Evolutionary conservation across 768 basidiomycete genomes (phyloP), one percentile per base, ranked within the genome.

Genomic region (Lactarius quietus): DNA sequence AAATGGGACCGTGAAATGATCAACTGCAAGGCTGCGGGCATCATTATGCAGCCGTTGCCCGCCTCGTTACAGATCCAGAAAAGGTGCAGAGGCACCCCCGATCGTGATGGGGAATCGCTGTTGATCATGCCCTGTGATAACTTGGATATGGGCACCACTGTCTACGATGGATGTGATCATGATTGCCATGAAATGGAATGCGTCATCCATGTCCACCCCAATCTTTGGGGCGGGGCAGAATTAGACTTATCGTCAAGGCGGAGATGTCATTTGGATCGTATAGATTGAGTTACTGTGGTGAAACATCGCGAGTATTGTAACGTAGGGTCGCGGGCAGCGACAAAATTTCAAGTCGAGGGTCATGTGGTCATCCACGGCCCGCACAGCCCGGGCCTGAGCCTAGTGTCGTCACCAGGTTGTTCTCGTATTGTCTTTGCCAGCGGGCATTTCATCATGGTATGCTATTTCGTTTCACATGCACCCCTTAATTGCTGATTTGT

Each of bases 401-500:
- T 15, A 29, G 14, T 29, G 29, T 18, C 10, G n/a, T 23, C 31
- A 5, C 3, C 18, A 10, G 53, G 12, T 29, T 15, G 18, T 14
- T 54, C 31, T 33, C 53, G 17, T 29, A 28, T 53, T 29, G 3
- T 53, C 52, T 31, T 31, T 54, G 52, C 38, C 28, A 26, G n/a
- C 36, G 51, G 12, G 28, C 31, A 51, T 36, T 23, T 48, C 54
- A 52, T 10, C 45, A 68, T 68, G 68, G 68, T 68, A 17, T 18
- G 65, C 48, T 33, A 29, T 36, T 12, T 55, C 23, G 23, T 65
- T 59, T 51, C 26, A 28, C 48, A 9, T 15, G 5, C n/a, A 41
- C 29, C 23, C 41, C 17, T 4, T 36, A 26, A 7, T 29, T 18
- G 1, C 55, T 65, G 38, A 65, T 38, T 12, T 8, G n/a, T 23